phyloP scores from a whole-genome alignment of 192 early-diverging fungal species.

The Linnemannia exigua region DNA sequence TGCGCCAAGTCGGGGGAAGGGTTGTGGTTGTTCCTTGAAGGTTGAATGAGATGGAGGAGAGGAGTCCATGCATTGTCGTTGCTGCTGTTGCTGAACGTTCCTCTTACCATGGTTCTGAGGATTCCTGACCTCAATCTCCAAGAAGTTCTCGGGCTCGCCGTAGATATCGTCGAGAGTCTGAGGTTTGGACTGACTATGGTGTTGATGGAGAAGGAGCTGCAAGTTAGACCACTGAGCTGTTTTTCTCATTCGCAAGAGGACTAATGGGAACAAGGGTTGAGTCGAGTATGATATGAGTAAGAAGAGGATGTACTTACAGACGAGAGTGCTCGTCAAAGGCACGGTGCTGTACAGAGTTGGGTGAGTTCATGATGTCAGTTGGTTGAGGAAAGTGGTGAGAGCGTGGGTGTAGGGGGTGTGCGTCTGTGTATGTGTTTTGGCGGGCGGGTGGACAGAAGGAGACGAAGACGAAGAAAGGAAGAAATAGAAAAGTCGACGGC shows the following conservation, averaged over 20 bases:
- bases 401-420: neutral
- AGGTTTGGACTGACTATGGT: constrained; percentile 60
- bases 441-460: neutral
- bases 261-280: no score
- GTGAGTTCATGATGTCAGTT: constrained; percentile 42
- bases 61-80: neutral
- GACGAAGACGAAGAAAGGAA: neutral
- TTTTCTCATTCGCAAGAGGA: no score
- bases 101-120: constrained; percentile 84
- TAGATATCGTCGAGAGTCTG: constrained; percentile 79
- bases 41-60: neutral
- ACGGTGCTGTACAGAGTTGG: constrained; percentile 54
- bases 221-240: neutral
- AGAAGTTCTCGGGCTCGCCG: constrained; percentile 96
- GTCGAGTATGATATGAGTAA: no score
- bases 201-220: neutral
- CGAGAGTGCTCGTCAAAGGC: constrained; percentile 60
- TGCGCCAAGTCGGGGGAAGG: neutral
- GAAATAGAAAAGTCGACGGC: neutral
- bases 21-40: neutral
- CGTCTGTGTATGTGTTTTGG: neutral
- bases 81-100: neutral
- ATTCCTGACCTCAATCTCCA: constrained; percentile 95
- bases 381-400: neutral
- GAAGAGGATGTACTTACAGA: constrained; percentile 27